These are phyloP conservation scores for Crepidotus sp. DNA, from an alignment of 1,284 basidiomycete species.

Conservation along the genomic window DNA sequence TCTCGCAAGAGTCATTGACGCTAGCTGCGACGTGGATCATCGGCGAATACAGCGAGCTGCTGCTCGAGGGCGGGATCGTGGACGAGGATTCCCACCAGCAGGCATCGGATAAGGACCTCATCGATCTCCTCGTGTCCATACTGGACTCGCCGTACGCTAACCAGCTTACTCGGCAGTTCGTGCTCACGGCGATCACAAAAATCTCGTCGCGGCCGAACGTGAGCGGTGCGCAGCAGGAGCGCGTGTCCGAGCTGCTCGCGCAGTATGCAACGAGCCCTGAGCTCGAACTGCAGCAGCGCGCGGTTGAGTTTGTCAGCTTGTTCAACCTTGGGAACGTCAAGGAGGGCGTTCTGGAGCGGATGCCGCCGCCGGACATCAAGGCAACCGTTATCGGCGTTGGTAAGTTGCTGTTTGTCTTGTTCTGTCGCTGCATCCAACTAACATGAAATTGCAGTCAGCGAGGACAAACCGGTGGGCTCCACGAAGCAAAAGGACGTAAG, in stretches of 20 bases:
- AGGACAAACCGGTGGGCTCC: conserved; percentile 89
- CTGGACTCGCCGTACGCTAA: conserved; percentile 95
- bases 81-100: conserved; percentile 80
- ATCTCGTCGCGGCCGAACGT: conserved; percentile 73
- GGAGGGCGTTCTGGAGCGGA: conserved; percentile 91
- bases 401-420: conserved; percentile 29
- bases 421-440: neutral
- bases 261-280: conserved; percentile 81
- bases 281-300: conserved; percentile 91
- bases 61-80: conserved; percentile 83
- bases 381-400: conserved; percentile 88
- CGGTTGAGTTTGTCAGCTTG: conserved; percentile 89
- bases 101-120: conserved; percentile 74
- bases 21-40: conserved; percentile 93
- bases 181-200: conserved; percentile 86
- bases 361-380: conserved; percentile 96
- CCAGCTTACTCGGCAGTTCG: conserved; percentile 85
- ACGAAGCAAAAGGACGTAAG: conserved; percentile 72
- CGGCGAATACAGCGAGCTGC: conserved; percentile 91
- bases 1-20: conserved; percentile 95
- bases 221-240: conserved; percentile 60
- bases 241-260: conserved; percentile 69
- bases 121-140: conserved; percentile 82
- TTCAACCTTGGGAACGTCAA: conserved; percentile 64
- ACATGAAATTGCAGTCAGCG: conserved; percentile 54